Base-by-base conservation (phyloP, 2,329 filamentous ascomycete species). In the Botryotinia calthae region DNA sequence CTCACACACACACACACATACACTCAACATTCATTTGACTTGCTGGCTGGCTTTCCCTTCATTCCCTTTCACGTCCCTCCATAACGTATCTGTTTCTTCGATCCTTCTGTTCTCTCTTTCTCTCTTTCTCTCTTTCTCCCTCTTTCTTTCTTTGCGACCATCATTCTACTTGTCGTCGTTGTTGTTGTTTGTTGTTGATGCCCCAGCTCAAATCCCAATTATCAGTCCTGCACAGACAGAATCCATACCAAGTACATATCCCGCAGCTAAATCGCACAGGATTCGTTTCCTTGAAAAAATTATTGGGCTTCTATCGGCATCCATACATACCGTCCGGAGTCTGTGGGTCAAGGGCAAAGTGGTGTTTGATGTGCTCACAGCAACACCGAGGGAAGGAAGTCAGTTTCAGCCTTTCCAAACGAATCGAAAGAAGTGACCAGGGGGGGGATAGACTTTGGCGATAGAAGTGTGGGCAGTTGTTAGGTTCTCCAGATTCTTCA, bases 381-480 rank as follows among this genome's bases (percentile, higher is more conserved):
- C 64, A 54, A 64, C 40, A 44, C 64, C 46, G 46, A 67, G 64
- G 46, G 64, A 56, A 54, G 64, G 64, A 28, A 54, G 25, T 54
- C 56, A 40, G 69, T 71, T 71, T 71, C 69, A 71, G 69, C 69
- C 58, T 40, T 54, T 71, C 34, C 31, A 71, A 34, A 44, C 69
- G 31, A 71, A 56, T 54, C 31, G 28, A 4, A 28, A 54, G 37
- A 22, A 31, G n/a, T 42, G 44, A 65, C 46, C 46, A 34, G 59
- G 69, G 69, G 69, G 46, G 25, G 22, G 46, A 51, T 46, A 64
- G 42, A 64, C 31, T 64, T 40, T 70, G 48, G 68, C 31, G 56
- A 64, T 37, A 31, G 59, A 42, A 64, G 44, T 42, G 69, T 65
- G 69, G 69, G 58, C 64, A 54, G 64, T 28, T 42, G 46, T 67